Evolutionary conservation across 768 basidiomycete species (phyloP), one percentile per base, ranked within the genome.

Genomic region (Lactarius indigo): DNA sequence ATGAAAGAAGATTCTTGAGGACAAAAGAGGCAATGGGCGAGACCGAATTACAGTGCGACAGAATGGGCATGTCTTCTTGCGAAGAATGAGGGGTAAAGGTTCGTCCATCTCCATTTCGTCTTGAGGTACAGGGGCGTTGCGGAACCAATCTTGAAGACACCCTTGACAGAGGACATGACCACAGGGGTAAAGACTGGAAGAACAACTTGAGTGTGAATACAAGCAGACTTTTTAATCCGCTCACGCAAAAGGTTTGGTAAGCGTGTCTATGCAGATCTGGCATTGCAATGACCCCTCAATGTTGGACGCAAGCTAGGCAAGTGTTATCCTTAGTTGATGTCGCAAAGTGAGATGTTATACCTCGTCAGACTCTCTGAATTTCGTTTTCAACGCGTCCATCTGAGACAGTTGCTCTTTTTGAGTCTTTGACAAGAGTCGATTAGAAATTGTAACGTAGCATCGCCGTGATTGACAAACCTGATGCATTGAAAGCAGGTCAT

Each of bases 81-180:
- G 84, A 66, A 79, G 79, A 33, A 89, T 73, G 31, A 88, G 75
- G 69, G 84, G 84, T 30, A 76, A 72, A 10, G 78, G 75, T 52
- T 77, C 76, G 52, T 80, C 79, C 55, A 81, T 76, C 61, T 75
- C 65, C 79, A 82, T 83, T 20, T 82, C 81, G 42, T 80, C 78
- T 31, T 80, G 81, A 20, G 73, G 66, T 0, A 79, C 76, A 3
- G 89, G 89, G 3, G 89, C 88, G 60, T 84, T 82, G 65, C 85
- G 83, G 77, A 92, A 92, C 90, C 90, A 92, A 70, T 87, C 85
- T 74, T 89, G 87, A 10, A 92, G 83, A 70, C 90, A 92, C 3
- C 72, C 70, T 31, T 88, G 80, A 64, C 90, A 92, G n/a, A 89
- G 78, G n/a, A 89, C 82, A 70, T 92, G 90, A 1, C 90, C 90